Evolutionary conservation across 1,284 basidiomycete genomes (phyloP).

Genomic region (Austroboletus niveus): DNA sequence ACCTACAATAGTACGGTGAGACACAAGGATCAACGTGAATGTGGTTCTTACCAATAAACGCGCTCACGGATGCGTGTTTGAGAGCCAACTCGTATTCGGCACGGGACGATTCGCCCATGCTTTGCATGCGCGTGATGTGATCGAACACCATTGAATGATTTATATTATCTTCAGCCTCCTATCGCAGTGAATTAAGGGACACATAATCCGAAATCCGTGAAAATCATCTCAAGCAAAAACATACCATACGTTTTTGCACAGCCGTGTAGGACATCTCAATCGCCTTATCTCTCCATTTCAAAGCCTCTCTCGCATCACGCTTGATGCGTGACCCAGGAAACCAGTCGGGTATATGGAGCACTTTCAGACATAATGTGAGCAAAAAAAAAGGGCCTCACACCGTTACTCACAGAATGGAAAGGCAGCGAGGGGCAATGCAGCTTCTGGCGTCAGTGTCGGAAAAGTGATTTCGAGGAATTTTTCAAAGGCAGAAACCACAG

Average conservation of each 20-base stretch:
- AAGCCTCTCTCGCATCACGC: conserved; percentile 1
- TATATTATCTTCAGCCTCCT: neutral
- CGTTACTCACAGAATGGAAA: conserved; percentile 20
- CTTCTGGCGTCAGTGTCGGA: neutral
- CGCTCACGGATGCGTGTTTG: conserved; percentile 3
- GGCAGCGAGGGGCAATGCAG: conserved; percentile 3
- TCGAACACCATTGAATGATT: conserved; percentile 10
- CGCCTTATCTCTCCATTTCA: neutral
- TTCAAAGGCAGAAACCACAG: conserved; percentile 7
- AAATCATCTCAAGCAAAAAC: neutral
- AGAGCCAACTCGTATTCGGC: conserved; percentile 5
- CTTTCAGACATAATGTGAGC: neutral
- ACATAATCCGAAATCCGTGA: neutral
- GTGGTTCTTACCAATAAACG: conserved; percentile 10
- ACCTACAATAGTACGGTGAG: neutral
- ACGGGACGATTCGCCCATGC: neutral
- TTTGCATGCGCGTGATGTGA: conserved; percentile 14
- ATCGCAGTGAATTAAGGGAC: neutral
- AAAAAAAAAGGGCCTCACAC: no score
- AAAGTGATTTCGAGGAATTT: neutral
- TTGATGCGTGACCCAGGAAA: conserved; percentile 13
- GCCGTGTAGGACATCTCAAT: conserved; percentile 17
- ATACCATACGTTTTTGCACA: conserved; percentile 13
- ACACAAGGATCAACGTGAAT: neutral
- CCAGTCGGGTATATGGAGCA: conserved; percentile 18